Conservation (phyloP, 495 filamentous ascomycete species). For the Daldinia grandis region DNA sequence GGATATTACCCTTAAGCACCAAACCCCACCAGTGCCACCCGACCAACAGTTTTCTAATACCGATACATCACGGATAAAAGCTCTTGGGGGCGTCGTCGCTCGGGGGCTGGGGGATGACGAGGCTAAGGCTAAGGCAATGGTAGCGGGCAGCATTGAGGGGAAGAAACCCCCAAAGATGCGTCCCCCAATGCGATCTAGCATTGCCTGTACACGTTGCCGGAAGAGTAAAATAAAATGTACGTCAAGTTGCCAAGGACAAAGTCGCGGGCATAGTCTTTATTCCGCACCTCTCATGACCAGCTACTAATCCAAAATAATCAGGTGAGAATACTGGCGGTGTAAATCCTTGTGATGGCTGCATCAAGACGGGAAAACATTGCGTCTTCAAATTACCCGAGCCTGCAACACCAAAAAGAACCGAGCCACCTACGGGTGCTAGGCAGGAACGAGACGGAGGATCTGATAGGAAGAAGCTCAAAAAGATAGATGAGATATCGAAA, state of each 20-base stretch:
- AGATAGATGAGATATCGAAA: conserved; percentile 58
- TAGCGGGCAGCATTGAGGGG: conserved; percentile 47
- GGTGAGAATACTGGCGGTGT: conserved; percentile 77
- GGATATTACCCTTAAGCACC: conserved; percentile 27
- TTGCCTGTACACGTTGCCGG: conserved; percentile 80
- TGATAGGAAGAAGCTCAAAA: conserved; percentile 69
- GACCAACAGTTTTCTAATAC: conserved; percentile 21
- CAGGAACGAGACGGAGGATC: conserved; percentile 66
- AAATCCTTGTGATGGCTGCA: conserved; percentile 79
- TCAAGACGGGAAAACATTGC: conserved; percentile 78
- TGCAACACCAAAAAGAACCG: conserved; percentile 65
- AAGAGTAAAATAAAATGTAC: conserved; percentile 81
- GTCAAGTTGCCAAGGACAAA: conserved; percentile 3
- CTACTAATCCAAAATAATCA: conserved; percentile 16
- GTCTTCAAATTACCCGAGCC: conserved; percentile 72
- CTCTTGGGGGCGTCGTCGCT: conserved; percentile 26
- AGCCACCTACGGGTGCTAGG: conserved; percentile 56
- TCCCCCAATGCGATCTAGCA: conserved; percentile 75
- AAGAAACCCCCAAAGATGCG: conserved; percentile 61
- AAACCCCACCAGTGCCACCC: conserved; percentile 29
- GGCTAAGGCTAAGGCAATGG: conserved; percentile 37
- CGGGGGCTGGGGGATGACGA: conserved; percentile 39
- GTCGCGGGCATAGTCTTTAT: conserved; percentile 43
- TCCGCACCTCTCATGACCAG: background rate
- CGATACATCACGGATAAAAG: conserved; percentile 28